A percentile compares a stretch with the other conserved stretches of the same genome.
These are phyloP conservation scores for Batkoa obscura DNA, from an alignment of 371 early-diverging fungal genomes.

Conservation along the genomic window DNA sequence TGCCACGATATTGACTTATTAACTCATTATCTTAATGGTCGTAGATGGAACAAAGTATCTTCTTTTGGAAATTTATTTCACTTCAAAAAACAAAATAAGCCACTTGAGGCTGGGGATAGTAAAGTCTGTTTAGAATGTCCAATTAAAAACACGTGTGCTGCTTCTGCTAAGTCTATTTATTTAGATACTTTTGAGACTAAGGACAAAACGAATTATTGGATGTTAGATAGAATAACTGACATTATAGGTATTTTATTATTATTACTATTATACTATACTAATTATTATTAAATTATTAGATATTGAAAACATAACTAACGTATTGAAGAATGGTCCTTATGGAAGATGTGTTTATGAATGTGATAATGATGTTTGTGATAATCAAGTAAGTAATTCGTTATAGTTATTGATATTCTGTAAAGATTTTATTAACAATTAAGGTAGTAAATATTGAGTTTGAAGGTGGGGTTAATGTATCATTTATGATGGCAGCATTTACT, in stretches of 20 bases:
- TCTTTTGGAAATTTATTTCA: conserved; percentile 30
- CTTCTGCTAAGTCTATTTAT: conserved; percentile 30
- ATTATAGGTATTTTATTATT: conserved; percentile 8
- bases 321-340: conserved; percentile 23
- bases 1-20: conserved; percentile 15
- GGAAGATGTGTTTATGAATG: conserved; percentile 37
- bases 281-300: conserved; percentile 7
- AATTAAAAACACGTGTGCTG: conserved; percentile 22
- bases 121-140: conserved; percentile 21
- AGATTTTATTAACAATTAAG: background rate
- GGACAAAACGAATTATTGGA: conserved; percentile 20
- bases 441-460: conserved; percentile 8
- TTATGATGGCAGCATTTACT: conserved; percentile 7
- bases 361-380: conserved; percentile 38
- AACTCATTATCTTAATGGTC: conserved; percentile 6
- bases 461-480: conserved; percentile 4
- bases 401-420: background rate
- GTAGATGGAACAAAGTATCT: conserved; percentile 12
- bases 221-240: conserved; percentile 16
- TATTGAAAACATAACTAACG: conserved; percentile 19
- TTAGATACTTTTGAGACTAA: conserved; percentile 14
- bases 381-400: conserved; percentile 19
- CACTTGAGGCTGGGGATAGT: conserved; percentile 22
- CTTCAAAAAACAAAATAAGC: conserved; percentile 25
- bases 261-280: background rate